Evolutionary conservation across 306 rosid genomes (phyloP), one percentile per base, ranked within the genome.

Genomic region (Fragaria iinumae): DNA sequence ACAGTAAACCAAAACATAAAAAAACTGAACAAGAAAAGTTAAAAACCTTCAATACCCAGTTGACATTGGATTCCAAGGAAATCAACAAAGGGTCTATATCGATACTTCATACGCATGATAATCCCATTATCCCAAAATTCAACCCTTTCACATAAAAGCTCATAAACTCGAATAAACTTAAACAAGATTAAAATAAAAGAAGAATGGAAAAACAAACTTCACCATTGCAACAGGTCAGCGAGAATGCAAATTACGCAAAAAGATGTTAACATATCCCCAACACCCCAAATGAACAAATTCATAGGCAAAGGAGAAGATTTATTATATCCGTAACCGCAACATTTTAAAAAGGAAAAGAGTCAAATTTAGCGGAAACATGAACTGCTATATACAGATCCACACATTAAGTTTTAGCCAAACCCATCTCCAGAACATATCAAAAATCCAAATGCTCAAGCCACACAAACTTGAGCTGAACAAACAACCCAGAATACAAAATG

Each of bases 371-470:
- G 44, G 69, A 73, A 53, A 67, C 14, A 8, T 38, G 12, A 38
- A 34, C n/a, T 65, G 73, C 63, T 38, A 56, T 38, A 5, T 29
- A 60, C 76, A 84, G 73, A 81, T 81, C 83, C 29, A 21, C 48
- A 62, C 60, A 62, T 72, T 18, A 21, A 48, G 6, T 47, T 0
- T 43, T 52, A 4, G 34, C n/a, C 4, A 50, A 66, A 57, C 29
- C 60, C 62, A 56, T 65, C 45, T 27, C 55, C 17, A 65, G n/a
- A 64, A 72, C 18, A 45, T 11, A 27, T 34, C 55, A 27, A 23
- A 76, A 53, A 72, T 29, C 63, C 11, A 53, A 55, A 67, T 43
- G 39, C 60, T 80, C 67, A 68, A 80, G 34, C 44, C 57, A 67
- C 11, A 74, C 25, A 67, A 44, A 45, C 69, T 45, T 11, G 57